Base-by-base conservation (phyloP, 768 basidiomycete species). In the Porpolomopsis calyptriformis region DNA sequence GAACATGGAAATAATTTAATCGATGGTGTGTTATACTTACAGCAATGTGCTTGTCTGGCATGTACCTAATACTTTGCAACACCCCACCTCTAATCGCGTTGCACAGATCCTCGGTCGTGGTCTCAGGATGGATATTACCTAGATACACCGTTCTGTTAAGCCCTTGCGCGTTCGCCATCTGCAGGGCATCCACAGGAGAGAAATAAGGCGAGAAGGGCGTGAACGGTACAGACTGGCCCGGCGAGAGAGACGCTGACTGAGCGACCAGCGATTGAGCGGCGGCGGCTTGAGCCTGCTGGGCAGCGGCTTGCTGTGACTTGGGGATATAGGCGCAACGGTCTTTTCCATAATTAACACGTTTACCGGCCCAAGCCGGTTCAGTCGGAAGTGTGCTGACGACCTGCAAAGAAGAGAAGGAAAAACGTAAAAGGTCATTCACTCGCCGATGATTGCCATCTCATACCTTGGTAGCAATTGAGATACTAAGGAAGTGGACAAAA, bases 281-380 rank as follows among this genome's bases (percentile, higher is more conserved):
- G n/a, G 83, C 86, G 20, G 82, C 85, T 57, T 89, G 86, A 5
- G 86, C 86, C 41, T 85, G 84, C 54, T 86, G 85, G 2, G 86
- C 86, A 8, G 85, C 86, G 0, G 79, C 90, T 66, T 85, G 92
- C 64, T 85, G 93, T 27, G 85, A 92, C 68, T 89, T 97, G 53
- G 96, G 96, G 20, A 97, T 85, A 60, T 96, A 97, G 9, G 93
- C 93, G 53, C 94, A 98, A 46, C 94, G 88, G 61, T 99, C 96
- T 65, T 99, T 99, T 57, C 94, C 94, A 56, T 93, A 99, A 65
- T 92, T 94, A 64, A 99, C 90, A 39, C 93, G 82, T 60, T 92
- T 96, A 53, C 90, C 93, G 3, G 85, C 84, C 93, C 94, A 99
- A 0, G 77, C 80, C 2, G 88, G 84, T 61, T 97, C 93, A 2